A percentile compares a stretch with the other conserved stretches of the same genome.
These are phyloP conservation scores for Polyporus arcularius DNA, from an alignment of 768 basidiomycete genomes.

Conservation along the genomic window DNA sequence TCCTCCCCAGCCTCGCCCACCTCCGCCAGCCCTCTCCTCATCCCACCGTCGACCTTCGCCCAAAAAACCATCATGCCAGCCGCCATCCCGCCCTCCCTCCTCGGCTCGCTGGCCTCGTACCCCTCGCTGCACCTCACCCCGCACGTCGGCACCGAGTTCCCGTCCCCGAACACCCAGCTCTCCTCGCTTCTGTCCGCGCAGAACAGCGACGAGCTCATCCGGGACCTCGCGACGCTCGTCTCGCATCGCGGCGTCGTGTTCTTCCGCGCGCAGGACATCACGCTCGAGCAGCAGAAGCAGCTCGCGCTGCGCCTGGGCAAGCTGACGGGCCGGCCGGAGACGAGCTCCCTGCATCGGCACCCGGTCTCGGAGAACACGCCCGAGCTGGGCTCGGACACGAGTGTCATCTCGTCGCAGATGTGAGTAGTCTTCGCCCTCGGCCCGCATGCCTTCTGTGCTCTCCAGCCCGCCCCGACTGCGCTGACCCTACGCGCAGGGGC, in stretches of 20 bases:
- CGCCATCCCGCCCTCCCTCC: conserved; percentile 19
- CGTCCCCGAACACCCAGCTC: conserved; percentile 45
- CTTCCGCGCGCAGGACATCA: conserved; percentile 57
- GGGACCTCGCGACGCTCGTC: conserved; percentile 54
- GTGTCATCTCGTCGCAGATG: conserved; percentile 49
- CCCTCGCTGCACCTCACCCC: conserved; percentile 39
- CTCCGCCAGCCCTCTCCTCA: no score
- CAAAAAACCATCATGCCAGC: neutral
- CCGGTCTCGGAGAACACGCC: conserved; percentile 52
- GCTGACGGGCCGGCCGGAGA: conserved; percentile 48
- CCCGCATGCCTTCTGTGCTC: neutral
- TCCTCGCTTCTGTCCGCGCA: conserved; percentile 43
- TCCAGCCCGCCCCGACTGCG: neutral
- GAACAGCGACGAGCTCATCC: conserved; percentile 51
- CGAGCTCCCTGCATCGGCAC: conserved; percentile 54
- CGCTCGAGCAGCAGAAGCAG: conserved; percentile 49
- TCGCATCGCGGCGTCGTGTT: conserved; percentile 66
- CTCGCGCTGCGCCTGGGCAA: conserved; percentile 52
- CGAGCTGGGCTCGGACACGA: conserved; percentile 53
- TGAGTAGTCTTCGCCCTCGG: conserved; percentile 19
- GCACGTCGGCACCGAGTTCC: conserved; percentile 58
- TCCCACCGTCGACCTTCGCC: no score
- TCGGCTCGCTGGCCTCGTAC: conserved; percentile 39
- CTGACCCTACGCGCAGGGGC: conserved; percentile 31
- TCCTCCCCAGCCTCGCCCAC: no score